Conservation (phyloP, 192 early-diverging fungal genomes). For the Linnemannia schmuckeri region DNA sequence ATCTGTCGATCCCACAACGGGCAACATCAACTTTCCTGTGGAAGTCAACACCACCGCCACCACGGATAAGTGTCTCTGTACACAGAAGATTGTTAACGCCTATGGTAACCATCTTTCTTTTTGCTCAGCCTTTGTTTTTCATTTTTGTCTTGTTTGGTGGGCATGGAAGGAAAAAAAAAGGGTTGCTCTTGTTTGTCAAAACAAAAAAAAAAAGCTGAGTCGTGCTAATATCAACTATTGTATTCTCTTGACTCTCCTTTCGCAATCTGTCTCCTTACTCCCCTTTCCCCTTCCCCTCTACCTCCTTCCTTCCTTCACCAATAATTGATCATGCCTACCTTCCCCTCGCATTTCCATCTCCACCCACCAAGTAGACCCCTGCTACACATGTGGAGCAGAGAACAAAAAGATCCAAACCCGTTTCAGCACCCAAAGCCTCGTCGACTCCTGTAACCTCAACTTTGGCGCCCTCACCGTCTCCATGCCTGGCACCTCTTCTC, state of each 20-base stretch:
- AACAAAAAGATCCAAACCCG: conserved; percentile 6
- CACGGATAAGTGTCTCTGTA: conserved; percentile 3
- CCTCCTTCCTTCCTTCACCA: not conserved
- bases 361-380: not conserved
- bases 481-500: not conserved
- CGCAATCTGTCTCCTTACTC: not conserved
- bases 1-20: not conserved
- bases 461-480: conserved; percentile 6
- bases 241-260: not conserved
- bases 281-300: not conserved
- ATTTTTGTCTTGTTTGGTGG: not conserved
- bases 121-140: not conserved
- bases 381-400: conserved; percentile 8
- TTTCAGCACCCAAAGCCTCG: conserved; percentile 3
- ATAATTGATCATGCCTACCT: too few species aligned
- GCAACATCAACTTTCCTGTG: conserved; percentile 13
- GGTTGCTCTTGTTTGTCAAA: not conserved
- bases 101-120: not conserved
- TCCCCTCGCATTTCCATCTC: not conserved
- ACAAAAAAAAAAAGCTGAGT: not conserved
- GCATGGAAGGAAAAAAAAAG: not conserved
- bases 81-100: conserved; percentile 1
- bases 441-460: conserved; percentile 14
- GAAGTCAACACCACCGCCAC: not conserved
- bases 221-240: not conserved